A percentile compares a stretch with the other conserved stretches of the same genome.
phyloP scores from a whole-genome alignment of 768 basidiomycete genomes.

The Candolleomyces eurysporus region DNA sequence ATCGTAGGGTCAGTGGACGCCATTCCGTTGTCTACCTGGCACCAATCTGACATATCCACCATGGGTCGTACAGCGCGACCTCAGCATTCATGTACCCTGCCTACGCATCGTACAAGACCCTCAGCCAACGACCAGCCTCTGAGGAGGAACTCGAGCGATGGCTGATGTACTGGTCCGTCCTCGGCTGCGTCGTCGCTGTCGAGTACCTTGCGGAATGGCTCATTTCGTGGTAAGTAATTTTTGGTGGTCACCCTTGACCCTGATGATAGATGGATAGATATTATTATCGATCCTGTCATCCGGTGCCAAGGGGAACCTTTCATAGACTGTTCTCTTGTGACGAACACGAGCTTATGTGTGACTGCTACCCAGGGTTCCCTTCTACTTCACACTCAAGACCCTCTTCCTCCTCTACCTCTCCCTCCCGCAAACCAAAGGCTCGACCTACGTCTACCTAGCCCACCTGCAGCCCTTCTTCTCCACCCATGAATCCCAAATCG shows the following conservation, averaged over 20 bases:
- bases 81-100: constrained; percentile 87
- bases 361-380: constrained; percentile 65
- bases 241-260: neutral
- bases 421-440: constrained; percentile 85
- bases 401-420: constrained; percentile 87
- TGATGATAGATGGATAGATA: neutral
- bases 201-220: constrained; percentile 89
- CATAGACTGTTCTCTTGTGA: too few species aligned
- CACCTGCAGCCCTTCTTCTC: constrained; percentile 84
- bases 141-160: constrained; percentile 87
- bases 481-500: constrained; percentile 82
- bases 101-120: constrained; percentile 95
- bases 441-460: constrained; percentile 77
- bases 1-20: constrained; percentile 40
- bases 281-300: constrained; percentile 8
- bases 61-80: constrained; percentile 46
- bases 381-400: constrained; percentile 82
- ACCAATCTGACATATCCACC: neutral
- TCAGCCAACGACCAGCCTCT: constrained; percentile 82
- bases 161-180: constrained; percentile 97
- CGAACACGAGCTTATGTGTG: neutral
- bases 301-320: neutral
- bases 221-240: constrained; percentile 69
- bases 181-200: constrained; percentile 76
- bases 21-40: neutral